These are phyloP conservation scores for Diplodia seriata DNA, from an alignment of 2,329 filamentous ascomycete genomes.

Conservation along the genomic window DNA sequence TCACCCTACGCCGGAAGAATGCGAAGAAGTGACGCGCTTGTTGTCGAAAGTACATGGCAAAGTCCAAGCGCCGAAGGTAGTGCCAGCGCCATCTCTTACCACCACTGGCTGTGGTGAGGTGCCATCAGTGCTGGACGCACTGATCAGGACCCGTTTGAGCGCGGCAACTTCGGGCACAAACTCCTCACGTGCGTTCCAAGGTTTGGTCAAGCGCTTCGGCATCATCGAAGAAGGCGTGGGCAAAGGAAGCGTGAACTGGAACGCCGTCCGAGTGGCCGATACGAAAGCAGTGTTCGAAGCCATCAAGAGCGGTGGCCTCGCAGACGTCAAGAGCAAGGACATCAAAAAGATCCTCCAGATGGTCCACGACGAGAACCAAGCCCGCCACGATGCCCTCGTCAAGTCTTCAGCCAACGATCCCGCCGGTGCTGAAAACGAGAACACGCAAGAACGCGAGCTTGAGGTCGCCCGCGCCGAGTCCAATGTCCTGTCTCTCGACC, in stretches of 20 bases:
- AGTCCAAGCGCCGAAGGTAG: slow-evolving; percentile 67
- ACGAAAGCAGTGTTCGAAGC: slow-evolving; percentile 69
- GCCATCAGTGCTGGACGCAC: slow-evolving; percentile 68
- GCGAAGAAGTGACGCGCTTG: slow-evolving; percentile 70
- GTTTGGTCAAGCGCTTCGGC: slow-evolving; percentile 70
- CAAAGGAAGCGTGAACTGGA: slow-evolving; percentile 77
- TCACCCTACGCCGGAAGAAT: slow-evolving; percentile 71
- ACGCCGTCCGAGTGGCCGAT: slow-evolving; percentile 68
- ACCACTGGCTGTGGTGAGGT: slow-evolving; percentile 75
- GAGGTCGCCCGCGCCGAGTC: slow-evolving; percentile 65
- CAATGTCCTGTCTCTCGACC: slow-evolving; percentile 69
- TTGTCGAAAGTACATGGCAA: slow-evolving; percentile 71
- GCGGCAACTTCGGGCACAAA: slow-evolving; percentile 67
- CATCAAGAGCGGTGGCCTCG: slow-evolving; percentile 74
- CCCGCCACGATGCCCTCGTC: slow-evolving; percentile 59
- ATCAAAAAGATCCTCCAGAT: slow-evolving; percentile 77
- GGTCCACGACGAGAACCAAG: slow-evolving; percentile 72
- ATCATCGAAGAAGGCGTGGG: slow-evolving; percentile 67
- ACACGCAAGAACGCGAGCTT: slow-evolving; percentile 59
- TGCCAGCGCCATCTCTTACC: slow-evolving; percentile 73
- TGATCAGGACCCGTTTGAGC: slow-evolving; percentile 67
- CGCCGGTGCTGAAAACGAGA: slow-evolving; percentile 53
- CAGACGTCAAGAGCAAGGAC: slow-evolving; percentile 71
- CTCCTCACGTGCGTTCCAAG: slow-evolving; percentile 70
- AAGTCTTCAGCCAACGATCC: slow-evolving; percentile 49